Conservation (phyloP, 306 rosid genomes). For the Cicer arietinum region DNA sequence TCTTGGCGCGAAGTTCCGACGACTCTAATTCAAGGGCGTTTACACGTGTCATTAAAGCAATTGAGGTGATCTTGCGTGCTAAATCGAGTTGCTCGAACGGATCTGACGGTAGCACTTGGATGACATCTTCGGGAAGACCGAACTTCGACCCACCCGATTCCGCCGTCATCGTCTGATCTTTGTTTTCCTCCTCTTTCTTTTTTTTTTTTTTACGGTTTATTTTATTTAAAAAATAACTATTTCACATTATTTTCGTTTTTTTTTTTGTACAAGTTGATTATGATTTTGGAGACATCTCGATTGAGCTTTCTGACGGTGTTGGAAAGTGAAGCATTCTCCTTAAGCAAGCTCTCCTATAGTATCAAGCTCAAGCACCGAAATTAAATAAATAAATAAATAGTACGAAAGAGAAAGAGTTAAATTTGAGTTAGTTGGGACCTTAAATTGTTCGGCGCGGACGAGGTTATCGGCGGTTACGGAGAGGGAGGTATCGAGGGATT, state of each 20-base stretch:
- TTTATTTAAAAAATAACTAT: no score
- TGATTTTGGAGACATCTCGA: slow-evolving; percentile 82
- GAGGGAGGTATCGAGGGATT: slow-evolving; percentile 71
- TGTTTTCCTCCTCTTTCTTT: background rate
- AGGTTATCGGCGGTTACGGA: slow-evolving; percentile 64
- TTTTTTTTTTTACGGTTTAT: background rate
- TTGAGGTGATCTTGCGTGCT: slow-evolving; percentile 93
- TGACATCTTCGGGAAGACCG: slow-evolving; percentile 80
- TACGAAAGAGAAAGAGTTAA: background rate
- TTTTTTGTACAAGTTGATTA: background rate
- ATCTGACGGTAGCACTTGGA: slow-evolving; percentile 79
- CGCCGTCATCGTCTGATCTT: slow-evolving; percentile 37
- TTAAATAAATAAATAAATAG: background rate
- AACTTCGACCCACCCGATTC: slow-evolving; percentile 66
- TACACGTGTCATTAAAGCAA: slow-evolving; percentile 90
- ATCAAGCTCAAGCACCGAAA: background rate
- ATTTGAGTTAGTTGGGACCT: slow-evolving; percentile 52
- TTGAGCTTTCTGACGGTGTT: slow-evolving; percentile 77
- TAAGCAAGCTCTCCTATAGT: slow-evolving; percentile 66
- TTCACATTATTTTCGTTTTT: background rate
- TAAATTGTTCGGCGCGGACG: slow-evolving; percentile 59
- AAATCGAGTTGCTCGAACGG: slow-evolving; percentile 95
- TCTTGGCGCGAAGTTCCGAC: slow-evolving; percentile 52
- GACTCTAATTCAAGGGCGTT: slow-evolving; percentile 67
- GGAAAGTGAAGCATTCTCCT: slow-evolving; percentile 72